Base-by-base conservation (phyloP, 192 early-diverging fungal species). In the Oehlia diaphana region DNA sequence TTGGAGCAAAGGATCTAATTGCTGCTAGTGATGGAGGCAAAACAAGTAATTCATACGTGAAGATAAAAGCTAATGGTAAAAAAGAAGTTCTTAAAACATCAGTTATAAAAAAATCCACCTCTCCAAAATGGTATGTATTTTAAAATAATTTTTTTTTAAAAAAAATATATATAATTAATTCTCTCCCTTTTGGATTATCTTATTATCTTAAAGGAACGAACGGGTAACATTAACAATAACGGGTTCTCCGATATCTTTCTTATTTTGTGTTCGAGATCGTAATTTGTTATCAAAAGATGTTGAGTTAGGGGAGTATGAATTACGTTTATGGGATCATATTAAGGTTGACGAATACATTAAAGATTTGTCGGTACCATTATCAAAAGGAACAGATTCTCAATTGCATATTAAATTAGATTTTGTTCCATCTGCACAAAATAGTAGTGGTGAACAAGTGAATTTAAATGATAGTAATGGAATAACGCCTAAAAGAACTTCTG, bases 21-120 rank as follows among this genome's bases (percentile, higher is more conserved):
- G 87, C 88, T 35, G 82, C 84, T 44, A 83, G 90, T 86, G 72
- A 85, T 63, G 74, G 86, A 42, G 84, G 83, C 33, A 77, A 66
- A 23, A 88, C 90, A 7, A 93, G 92, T 71, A 91, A 94, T 75
- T 93, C 94, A 26, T 95, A 90, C 80, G 90, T 92, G 19, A 89
- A 86, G 61, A 86, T 92, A 33, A 77, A 84, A 44, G 83, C 89
- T 26, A 90, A 91, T 19, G 53, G 53, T 72, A 85, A 81, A 58
- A 94, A 92, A 69, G 87, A 82, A 26, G 68, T 95, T 16, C 77
- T 83, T 81, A 94, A 94, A 82, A 95, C 93, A 12, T 80, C 85
- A 49, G 84, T 88, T 7, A 86, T 91, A 69, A 94, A 95, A 84
- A 94, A 94, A 81, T 92, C 86, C 12, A 68, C 91, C 14, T 81